Percentiles rank a stretch among this genome's conserved stretches.
Evolutionary conservation across 176 grass and related monocot genomes (phyloP).

Genomic region (Oryza nivara): DNA sequence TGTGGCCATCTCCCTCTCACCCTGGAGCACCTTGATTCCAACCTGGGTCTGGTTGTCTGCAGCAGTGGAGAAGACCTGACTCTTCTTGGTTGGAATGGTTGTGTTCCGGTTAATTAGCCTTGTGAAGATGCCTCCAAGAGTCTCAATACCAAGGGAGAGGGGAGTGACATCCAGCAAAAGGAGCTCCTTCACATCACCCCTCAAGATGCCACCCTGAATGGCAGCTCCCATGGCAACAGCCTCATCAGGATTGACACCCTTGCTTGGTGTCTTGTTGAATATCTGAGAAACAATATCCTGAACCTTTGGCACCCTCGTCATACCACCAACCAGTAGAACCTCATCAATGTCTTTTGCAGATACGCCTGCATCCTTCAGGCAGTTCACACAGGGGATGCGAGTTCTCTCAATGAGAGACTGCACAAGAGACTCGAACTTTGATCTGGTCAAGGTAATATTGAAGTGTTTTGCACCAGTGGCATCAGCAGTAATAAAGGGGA

Average conservation of each 20-base stretch:
- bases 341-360: constrained; percentile 91
- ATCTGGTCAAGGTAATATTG: constrained; percentile 89
- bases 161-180: constrained; percentile 96
- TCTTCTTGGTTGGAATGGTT: constrained; percentile 98
- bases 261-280: constrained; percentile 89
- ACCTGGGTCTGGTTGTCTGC: constrained; percentile 91
- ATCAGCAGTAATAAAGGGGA: constrained; percentile 96
- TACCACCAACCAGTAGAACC: constrained; percentile 92
- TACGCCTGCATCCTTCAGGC: constrained; percentile 92
- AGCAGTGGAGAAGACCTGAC: constrained; percentile 90
- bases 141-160: constrained; percentile 95
- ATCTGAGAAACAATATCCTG: constrained; percentile 89
- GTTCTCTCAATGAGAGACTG: constrained; percentile 84
- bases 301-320: constrained; percentile 97
- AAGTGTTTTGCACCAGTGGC: constrained; percentile 92
- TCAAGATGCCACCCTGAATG: constrained; percentile 88
- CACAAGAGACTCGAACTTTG: constrained; percentile 89
- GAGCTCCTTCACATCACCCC: constrained; percentile 98
- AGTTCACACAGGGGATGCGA: constrained; percentile 74
- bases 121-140: constrained; percentile 97
- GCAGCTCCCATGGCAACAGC: constrained; percentile 96
- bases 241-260: constrained; percentile 98
- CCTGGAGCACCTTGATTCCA: constrained; percentile 89
- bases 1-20: constrained; percentile 95
- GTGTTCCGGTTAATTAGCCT: constrained; percentile 93